Base-by-base conservation (phyloP, 495 filamentous ascomycete genomes). In the Penicillium manginii region DNA sequence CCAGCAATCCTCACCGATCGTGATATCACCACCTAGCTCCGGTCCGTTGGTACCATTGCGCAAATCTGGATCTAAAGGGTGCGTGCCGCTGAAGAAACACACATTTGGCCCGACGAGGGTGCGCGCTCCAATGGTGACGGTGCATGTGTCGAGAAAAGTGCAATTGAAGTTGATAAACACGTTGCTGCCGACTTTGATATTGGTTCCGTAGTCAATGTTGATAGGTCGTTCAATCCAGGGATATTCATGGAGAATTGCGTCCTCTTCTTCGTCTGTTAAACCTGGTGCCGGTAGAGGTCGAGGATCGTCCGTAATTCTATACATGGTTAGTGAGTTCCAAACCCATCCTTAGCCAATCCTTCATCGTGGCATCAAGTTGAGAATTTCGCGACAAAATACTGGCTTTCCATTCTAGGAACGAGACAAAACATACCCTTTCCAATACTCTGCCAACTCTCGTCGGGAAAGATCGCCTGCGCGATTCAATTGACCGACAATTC, bases 1-100 rank as follows among this genome's bases (percentile, higher is more conserved):
- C 92, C 93, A 97, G 62, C 91, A 94, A 69, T 96, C 93, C 63
- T 94, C 90, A 0, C 87, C 91, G 54, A 96, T 85, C 14, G 74
- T 80, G 59, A 97, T 89, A 17, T 89, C 86, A 54, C 81, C 84
- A 0, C 92, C 92, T 18, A 74, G 62, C 73, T 96, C 92, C 0
- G 92, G 89, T 0, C 91, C 92, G 39, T 81, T 67, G 2, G 81
- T 85, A 0, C 92, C 91, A 64, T 93, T 89, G 10, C 91, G 81
- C 12, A 91, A 57, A 1, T 77, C 77, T 2, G 90, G 90, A 59
- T 93, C 88, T 2, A 91, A 73, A 1, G 91, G 91, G 70, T 97
- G 93, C 0, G 84, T 86, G 0, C 83, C 92, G 19, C 82, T 77
- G 62, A 82, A 92, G 55, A 96, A 82, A 48, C 72, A 66, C 29